Percentiles rank a stretch among this genome's conserved stretches.
Evolutionary conservation across 768 basidiomycete species (phyloP).

Genomic region (Lactarius hatsudake): DNA sequence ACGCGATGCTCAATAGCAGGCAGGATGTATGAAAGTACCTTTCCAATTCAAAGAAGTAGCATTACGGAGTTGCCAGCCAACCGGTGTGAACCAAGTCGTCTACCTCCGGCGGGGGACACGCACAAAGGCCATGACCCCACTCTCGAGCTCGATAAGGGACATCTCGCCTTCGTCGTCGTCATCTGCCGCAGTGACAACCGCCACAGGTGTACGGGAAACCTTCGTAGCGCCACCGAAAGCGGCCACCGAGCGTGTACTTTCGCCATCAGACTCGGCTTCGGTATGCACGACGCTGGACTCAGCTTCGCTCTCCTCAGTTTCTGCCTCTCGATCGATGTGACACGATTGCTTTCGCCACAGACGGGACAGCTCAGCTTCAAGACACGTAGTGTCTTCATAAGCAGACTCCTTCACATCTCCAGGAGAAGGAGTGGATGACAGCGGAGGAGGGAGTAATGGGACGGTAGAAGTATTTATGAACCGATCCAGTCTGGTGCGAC

Average conservation of each 20-base stretch:
- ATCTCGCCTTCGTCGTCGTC: slow-evolving; percentile 23
- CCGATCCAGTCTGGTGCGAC: neutral
- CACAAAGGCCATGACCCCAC: slow-evolving; percentile 24
- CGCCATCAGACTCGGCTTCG: slow-evolving; percentile 25
- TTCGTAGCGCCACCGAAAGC: neutral
- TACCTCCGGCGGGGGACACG: slow-evolving; percentile 22
- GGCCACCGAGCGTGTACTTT: neutral
- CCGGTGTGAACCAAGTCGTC: neutral
- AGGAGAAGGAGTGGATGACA: slow-evolving; percentile 5
- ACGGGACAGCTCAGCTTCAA: slow-evolving; percentile 11
- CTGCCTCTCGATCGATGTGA: slow-evolving; percentile 14
- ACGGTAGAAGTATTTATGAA: neutral
- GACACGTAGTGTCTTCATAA: neutral
- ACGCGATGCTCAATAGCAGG: neutral
- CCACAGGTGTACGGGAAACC: neutral
- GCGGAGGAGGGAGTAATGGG: slow-evolving; percentile 10
- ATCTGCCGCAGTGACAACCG: slow-evolving; percentile 3
- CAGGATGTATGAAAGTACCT: slow-evolving; percentile 9
- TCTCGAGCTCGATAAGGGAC: slow-evolving; percentile 27
- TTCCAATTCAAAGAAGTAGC: neutral
- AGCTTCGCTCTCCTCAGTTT: slow-evolving; percentile 27
- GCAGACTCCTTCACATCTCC: neutral
- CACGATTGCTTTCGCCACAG: slow-evolving; percentile 9
- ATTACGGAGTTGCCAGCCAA: slow-evolving; percentile 7
- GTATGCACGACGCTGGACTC: slow-evolving; percentile 27